Percentiles rank a stretch among this genome's conserved stretches.
Conservation (phyloP, 305 asterid species). For the Fraxinus nigra region DNA sequence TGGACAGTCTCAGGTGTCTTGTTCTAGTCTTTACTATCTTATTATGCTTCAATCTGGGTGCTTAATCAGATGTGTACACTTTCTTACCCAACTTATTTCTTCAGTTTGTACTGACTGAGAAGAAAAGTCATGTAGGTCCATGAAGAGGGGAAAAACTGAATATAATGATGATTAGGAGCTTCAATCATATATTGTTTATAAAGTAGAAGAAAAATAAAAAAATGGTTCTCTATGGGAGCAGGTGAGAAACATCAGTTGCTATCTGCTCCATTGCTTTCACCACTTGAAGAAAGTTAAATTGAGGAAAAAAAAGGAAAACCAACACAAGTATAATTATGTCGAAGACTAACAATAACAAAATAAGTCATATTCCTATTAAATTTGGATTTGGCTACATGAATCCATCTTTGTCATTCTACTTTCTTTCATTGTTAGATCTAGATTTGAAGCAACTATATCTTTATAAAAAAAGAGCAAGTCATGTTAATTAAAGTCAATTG, state of each 20-base stretch:
- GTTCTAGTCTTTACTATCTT: neutral
- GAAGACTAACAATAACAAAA: neutral
- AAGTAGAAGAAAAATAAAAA: neutral
- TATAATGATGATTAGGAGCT: neutral
- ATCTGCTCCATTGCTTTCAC: neutral
- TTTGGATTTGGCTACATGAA: neutral
- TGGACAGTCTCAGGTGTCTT: neutral
- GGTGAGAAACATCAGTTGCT: neutral
- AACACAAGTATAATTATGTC: neutral
- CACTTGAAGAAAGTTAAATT: neutral
- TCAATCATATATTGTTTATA: neutral
- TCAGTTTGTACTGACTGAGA: neutral
- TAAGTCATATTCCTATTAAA: neutral
- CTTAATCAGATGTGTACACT: neutral
- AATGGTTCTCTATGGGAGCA: neutral
- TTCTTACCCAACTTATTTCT: neutral
- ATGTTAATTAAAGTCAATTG: neutral
- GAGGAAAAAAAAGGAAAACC: neutral
- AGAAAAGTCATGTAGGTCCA: neutral
- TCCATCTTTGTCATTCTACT: neutral
- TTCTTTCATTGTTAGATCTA: neutral
- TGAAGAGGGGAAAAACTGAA: neutral
- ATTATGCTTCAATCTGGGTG: neutral
- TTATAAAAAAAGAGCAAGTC: neutral
- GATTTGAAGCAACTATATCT: neutral